Evolutionary conservation across 345 rosid species (phyloP).

Genomic region (Mangifera indica): DNA sequence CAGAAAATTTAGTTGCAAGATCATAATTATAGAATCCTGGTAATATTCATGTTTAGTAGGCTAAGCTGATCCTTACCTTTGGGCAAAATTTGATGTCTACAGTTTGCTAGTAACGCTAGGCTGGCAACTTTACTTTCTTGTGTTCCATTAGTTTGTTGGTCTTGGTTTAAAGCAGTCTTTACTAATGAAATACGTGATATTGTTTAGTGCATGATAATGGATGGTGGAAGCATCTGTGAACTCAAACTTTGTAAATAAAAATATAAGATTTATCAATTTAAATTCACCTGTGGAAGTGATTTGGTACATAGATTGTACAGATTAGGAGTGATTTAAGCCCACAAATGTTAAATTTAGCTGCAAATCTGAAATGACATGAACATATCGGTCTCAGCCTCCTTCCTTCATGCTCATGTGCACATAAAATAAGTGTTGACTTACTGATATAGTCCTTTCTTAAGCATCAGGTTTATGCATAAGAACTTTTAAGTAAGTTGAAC

Average conservation of each 20-base stretch:
- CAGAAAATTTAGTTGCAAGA: slow-evolving; percentile 1
- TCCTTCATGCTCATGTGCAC: background rate
- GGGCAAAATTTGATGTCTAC: background rate
- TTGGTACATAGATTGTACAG: background rate
- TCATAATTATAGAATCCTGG: background rate
- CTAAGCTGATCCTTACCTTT: background rate
- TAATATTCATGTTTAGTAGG: background rate
- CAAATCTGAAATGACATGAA: background rate
- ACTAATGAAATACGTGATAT: slow-evolving; percentile 1
- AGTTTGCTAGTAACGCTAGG: background rate
- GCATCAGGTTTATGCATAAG: background rate
- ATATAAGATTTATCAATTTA: slow-evolving; percentile 6
- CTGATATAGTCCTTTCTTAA: background rate
- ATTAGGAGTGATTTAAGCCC: background rate
- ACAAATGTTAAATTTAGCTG: background rate
- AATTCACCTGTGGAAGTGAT: background rate
- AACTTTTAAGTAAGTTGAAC: background rate
- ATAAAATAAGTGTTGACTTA: background rate
- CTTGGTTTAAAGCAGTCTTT: slow-evolving; percentile 11
- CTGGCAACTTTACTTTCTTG: background rate
- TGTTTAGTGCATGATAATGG: background rate
- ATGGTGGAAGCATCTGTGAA: slow-evolving; percentile 1
- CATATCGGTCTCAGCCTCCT: background rate
- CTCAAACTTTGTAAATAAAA: background rate
- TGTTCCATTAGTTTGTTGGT: background rate